A percentile compares a stretch with the other conserved stretches of the same genome.
Evolutionary conservation across 768 basidiomycete genomes (phyloP).

Genomic region (Scleroderma bovista): DNA sequence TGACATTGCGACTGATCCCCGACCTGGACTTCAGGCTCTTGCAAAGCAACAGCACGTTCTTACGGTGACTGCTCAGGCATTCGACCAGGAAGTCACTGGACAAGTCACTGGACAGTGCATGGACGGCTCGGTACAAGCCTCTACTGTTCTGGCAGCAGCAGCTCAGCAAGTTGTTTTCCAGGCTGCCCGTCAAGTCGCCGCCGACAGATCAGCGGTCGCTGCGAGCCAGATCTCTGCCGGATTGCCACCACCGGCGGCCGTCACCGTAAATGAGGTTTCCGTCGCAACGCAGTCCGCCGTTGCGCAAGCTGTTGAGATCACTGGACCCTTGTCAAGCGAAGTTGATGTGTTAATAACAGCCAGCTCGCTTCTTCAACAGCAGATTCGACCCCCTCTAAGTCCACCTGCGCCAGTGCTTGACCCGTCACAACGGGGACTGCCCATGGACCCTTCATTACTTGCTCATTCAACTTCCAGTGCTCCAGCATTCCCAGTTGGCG

Average conservation of each 20-base stretch:
- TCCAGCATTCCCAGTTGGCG: slow-evolving; percentile 18
- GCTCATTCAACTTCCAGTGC: slow-evolving; percentile 32
- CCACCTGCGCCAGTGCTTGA: slow-evolving; percentile 20
- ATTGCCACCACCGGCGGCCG: slow-evolving; percentile 29
- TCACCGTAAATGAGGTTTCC: slow-evolving; percentile 53
- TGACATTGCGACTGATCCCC: slow-evolving; percentile 39
- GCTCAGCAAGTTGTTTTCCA: slow-evolving; percentile 79
- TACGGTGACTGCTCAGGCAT: slow-evolving; percentile 64
- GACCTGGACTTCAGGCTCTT: slow-evolving; percentile 55
- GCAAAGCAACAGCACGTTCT: slow-evolving; percentile 81
- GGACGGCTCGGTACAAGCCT: slow-evolving; percentile 42
- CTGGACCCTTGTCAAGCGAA: slow-evolving; percentile 66
- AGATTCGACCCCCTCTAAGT: slow-evolving; percentile 29
- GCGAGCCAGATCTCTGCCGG: slow-evolving; percentile 37
- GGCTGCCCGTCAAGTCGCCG: slow-evolving; percentile 58
- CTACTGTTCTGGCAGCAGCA: slow-evolving; percentile 60
- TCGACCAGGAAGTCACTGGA: slow-evolving; percentile 63
- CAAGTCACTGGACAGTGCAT: slow-evolving; percentile 50
- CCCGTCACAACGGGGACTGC: slow-evolving; percentile 19
- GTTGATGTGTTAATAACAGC: slow-evolving; percentile 79
- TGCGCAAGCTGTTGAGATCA: slow-evolving; percentile 75
- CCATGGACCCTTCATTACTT: slow-evolving; percentile 25
- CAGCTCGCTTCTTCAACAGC: slow-evolving; percentile 44
- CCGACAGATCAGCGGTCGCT: slow-evolving; percentile 43
- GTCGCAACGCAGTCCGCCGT: slow-evolving; percentile 71